Base-by-base conservation (phyloP, 2,329 filamentous ascomycete genomes). In the Pezicula radicicola region DNA sequence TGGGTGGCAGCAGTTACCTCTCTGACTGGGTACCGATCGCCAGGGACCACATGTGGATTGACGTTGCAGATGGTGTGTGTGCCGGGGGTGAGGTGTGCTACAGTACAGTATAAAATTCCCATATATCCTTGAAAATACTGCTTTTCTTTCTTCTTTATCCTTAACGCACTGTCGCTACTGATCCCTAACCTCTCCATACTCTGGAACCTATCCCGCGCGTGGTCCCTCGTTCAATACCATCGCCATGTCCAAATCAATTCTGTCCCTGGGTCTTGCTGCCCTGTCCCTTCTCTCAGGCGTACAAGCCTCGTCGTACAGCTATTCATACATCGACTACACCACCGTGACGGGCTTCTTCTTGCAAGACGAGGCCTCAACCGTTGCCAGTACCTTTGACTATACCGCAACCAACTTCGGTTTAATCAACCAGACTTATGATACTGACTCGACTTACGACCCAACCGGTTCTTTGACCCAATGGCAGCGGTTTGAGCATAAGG, bases 401-500 rank as follows among this genome's bases (percentile, higher is more conserved):
- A 80, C 77, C 25, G 68, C 74, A 28, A 72, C 70, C 51, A 88
- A 87, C 69, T 86, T 87, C 62, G 87, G 86, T 27, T 73, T 89
- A 19, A 75, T 89, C 55, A 77, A 86, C 61, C 77, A 78, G 45
- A 75, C 76, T 1, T 88, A 88, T 63, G 72, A 79, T 6, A 80
- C 76, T 1, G 83, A 87, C 59, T 63, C 64, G 41, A 54, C 58
- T 7, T 68, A 72, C 48, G 67, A 74, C 44, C 61, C 67, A 44
- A 56, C 42, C 3, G 42, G 42, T 6, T 27, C 68, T 53, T 73
- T 76, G 56, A 83, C 79, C 0, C 81, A 82, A 65, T 89, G 85
- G 85, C 72, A 84, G 66, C 77, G 80, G n/a, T 85, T 89, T 52
- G 71, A 73, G 40, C 66, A 77, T 54, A 83, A 84, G 60, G 75